Conservation (phyloP, 1,139 yeast species). For the Saccharomyces hybrid region DNA sequence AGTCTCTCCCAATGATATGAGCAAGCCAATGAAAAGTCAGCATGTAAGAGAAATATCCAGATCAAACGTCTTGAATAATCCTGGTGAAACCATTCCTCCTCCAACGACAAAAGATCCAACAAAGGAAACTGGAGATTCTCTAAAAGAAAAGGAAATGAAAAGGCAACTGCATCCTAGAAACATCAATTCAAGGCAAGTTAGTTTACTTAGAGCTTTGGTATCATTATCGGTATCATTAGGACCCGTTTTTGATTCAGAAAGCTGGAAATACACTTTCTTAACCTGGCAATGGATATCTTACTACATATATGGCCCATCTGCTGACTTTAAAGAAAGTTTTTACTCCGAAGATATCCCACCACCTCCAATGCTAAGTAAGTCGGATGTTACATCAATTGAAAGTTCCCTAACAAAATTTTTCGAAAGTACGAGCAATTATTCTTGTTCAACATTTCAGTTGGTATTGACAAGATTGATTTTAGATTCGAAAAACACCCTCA, state of each 20-base stretch:
- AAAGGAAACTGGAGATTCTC: constrained; percentile 32
- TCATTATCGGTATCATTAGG: constrained; percentile 77
- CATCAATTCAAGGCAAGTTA: constrained; percentile 45
- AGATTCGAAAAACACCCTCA: constrained; percentile 35
- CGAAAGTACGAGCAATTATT: constrained; percentile 53
- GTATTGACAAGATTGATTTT: constrained; percentile 41
- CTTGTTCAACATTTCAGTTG: constrained; percentile 41
- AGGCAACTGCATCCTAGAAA: constrained; percentile 16
- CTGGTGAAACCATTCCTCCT: constrained; percentile 39
- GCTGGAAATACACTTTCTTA: constrained; percentile 65
- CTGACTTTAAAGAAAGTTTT: constrained; percentile 29
- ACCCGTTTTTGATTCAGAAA: constrained; percentile 45
- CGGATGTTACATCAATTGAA: constrained; percentile 50
- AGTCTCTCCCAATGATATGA: not conserved
- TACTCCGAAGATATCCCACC: constrained; percentile 35
- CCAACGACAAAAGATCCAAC: constrained; percentile 48
- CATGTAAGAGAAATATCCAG: constrained; percentile 20
- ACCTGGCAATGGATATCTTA: constrained; percentile 73
- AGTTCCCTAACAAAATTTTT: constrained; percentile 48
- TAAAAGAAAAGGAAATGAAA: not conserved
- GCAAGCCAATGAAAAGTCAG: not conserved
- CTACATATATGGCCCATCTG: constrained; percentile 56
- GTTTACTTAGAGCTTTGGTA: constrained; percentile 71
- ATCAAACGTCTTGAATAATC: constrained; percentile 28
- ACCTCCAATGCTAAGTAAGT: constrained; percentile 28